Evolutionary conservation across 805 yeast species (phyloP).

Genomic region (Metschnikowia gelsemii): DNA sequence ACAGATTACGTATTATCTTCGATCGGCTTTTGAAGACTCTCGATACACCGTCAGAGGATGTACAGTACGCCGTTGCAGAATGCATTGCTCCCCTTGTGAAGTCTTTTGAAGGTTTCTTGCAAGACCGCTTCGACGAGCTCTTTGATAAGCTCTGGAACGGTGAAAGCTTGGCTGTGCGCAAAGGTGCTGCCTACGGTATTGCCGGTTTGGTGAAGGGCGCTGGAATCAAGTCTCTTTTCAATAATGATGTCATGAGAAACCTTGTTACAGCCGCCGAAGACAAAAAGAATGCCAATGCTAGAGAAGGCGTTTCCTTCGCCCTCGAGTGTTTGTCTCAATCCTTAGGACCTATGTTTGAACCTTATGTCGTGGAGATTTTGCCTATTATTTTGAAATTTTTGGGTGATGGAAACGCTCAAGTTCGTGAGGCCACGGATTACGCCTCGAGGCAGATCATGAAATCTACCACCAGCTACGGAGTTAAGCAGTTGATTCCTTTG

Average conservation of each 20-base stretch:
- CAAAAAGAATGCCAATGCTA: slow-evolving; percentile 63
- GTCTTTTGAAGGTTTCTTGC: slow-evolving; percentile 50
- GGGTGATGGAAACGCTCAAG: slow-evolving; percentile 84
- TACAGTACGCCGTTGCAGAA: slow-evolving; percentile 82
- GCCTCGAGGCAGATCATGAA: slow-evolving; percentile 90
- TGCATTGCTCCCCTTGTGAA: slow-evolving; percentile 82
- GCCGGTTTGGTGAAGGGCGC: slow-evolving; percentile 91
- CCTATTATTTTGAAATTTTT: slow-evolving; percentile 77
- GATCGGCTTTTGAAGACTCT: slow-evolving; percentile 71
- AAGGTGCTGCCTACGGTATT: slow-evolving; percentile 96
- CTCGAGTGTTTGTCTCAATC: slow-evolving; percentile 80
- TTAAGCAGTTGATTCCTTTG: slow-evolving; percentile 84
- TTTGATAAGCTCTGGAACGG: slow-evolving; percentile 60
- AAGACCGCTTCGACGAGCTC: slow-evolving; percentile 54
- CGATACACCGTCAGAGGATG: slow-evolving; percentile 85
- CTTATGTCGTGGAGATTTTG: slow-evolving; percentile 84
- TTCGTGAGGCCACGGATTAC: slow-evolving; percentile 81
- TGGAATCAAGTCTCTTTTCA: slow-evolving; percentile 76
- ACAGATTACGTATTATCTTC: slow-evolving; percentile 62
- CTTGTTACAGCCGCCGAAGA: slow-evolving; percentile 85
- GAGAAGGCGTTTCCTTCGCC: slow-evolving; percentile 87
- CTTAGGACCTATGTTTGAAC: slow-evolving; percentile 81
- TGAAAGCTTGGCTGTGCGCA: slow-evolving; percentile 50
- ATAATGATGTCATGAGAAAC: slow-evolving; percentile 72
- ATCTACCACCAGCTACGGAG: slow-evolving; percentile 88